Base-by-base conservation (phyloP, 495 filamentous ascomycete genomes). In the Gamarada debralockiae region DNA sequence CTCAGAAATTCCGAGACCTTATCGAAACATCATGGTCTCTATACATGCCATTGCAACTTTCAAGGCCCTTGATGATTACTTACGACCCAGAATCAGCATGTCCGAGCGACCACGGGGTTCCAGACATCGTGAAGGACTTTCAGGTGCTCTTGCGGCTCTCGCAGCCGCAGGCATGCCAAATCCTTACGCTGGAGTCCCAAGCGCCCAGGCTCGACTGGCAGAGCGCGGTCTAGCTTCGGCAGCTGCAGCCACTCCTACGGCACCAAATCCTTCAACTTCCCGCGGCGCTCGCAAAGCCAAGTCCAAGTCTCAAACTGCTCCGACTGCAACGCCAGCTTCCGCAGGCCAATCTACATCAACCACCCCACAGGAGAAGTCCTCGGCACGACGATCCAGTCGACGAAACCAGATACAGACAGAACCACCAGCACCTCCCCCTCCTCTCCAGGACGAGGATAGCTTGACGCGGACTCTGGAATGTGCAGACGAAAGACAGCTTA, bases 1-100 rank as follows among this genome's bases (percentile, higher is more conserved):
- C 33, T 89, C 89, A 0, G 86, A 95, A 23, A 90, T 97, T 44
- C 92, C 92, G 21, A 76, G 81, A 20, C 72, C 83, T 13, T 97
- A 92, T 60, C 82, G 86, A 27, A 96, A 91, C 54, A 90, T 97
- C 56, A 96, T 95, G 85, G 92, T 99, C 14, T 92, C 90, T 4
- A 97, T 99, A 55, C 95, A 99, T 69, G 95, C 95, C 24, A 97
- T 99, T 65, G 92, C 95, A 8, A 96, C 91, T 0, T 97, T 99
- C 70, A 97, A 97, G 65, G 87, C 93, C 2, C 71, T 99, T 24
- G 93, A 97, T 62, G 95, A 99, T 65, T 99, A 97, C 70, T 74
- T 99, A 38, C 83, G 92, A 47, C 93, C 95, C 2, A 76, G 92
- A 48, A 96, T 99, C 49, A 89, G 75, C 59, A 59, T 95, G 18